Evolutionary conservation across 306 rosid species (phyloP).

Genomic region (Erythrophleum fordii): DNA sequence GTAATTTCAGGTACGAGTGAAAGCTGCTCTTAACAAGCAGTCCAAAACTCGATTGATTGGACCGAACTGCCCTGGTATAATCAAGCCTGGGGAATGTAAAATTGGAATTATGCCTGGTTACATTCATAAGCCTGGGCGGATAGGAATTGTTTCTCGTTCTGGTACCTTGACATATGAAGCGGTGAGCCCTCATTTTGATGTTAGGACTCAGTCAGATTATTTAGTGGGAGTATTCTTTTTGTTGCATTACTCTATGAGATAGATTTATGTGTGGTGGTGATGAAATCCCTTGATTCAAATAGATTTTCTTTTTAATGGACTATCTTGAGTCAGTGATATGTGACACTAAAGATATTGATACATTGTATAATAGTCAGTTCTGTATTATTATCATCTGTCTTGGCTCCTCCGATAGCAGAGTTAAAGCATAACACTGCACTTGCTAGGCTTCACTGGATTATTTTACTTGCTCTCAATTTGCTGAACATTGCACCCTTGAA

Average conservation of each 20-base stretch:
- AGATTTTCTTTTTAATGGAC: constrained; percentile 18
- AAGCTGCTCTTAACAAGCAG: constrained; percentile 90
- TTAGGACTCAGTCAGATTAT: background rate
- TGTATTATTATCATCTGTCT: constrained; percentile 13
- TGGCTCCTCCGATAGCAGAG: background rate
- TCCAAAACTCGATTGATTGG: constrained; percentile 93
- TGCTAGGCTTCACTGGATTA: background rate
- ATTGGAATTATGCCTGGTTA: constrained; percentile 99
- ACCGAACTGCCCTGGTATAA: constrained; percentile 98
- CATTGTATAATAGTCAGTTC: background rate
- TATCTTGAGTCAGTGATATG: constrained; percentile 3
- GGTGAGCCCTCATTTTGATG: constrained; percentile 57
- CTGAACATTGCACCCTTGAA: background rate
- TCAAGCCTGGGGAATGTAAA: constrained; percentile 99
- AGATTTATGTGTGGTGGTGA: constrained; percentile 1
- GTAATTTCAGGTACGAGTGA: constrained; percentile 78
- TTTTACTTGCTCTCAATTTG: background rate
- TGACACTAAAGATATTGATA: background rate
- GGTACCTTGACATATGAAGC: constrained; percentile 99
- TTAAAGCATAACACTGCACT: background rate
- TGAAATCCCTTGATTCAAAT: constrained; percentile 11
- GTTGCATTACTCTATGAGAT: constrained; percentile 13
- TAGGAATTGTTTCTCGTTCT: constrained; percentile 98
- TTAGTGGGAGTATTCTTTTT: constrained; percentile 16
- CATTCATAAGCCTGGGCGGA: constrained; percentile 95